Percentiles rank a stretch among this genome's conserved stretches.
Conservation (phyloP, 768 basidiomycete species). For the Cantharellus cinnabarinus region DNA sequence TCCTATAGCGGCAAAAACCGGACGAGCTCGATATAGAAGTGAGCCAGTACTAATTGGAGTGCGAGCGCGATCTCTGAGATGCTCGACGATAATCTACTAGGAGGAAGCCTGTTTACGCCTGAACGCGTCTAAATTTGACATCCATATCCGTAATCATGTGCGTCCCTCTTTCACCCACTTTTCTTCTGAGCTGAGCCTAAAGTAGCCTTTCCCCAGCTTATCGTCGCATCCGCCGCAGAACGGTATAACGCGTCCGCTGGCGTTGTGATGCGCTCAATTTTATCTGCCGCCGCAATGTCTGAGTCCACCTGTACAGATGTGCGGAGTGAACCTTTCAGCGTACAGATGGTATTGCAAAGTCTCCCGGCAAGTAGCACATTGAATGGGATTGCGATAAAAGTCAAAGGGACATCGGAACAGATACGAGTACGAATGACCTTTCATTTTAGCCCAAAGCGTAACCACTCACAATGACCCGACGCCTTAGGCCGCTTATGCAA, state of each 20-base stretch:
- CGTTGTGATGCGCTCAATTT: conserved; percentile 43
- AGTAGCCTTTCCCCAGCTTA: conserved; percentile 30
- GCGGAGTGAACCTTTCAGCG: conserved; percentile 30
- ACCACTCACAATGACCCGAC: conserved; percentile 34
- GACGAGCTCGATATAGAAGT: conserved; percentile 53
- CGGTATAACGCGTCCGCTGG: conserved; percentile 64
- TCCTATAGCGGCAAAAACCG: conserved; percentile 26
- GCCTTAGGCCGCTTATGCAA: conserved; percentile 33
- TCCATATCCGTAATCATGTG: conserved; percentile 75
- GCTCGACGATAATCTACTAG: conserved; percentile 17
- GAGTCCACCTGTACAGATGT: conserved; percentile 34
- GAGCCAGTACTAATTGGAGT: conserved; percentile 12
- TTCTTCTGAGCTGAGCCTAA: conserved; percentile 3
- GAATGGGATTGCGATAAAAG: conserved; percentile 16
- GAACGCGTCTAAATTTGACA: conserved; percentile 74
- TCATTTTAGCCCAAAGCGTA: conserved; percentile 7
- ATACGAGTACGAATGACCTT: neutral
- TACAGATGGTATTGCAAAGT: conserved; percentile 41
- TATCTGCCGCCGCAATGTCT: conserved; percentile 46
- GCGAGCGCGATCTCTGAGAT: too few relatives aligned
- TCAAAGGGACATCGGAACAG: neutral
- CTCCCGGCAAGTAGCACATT: conserved; percentile 43
- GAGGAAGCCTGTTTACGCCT: conserved; percentile 62
- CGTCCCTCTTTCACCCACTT: conserved; percentile 10
- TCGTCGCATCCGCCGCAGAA: conserved; percentile 54